Base-by-base conservation (phyloP, 163 green algal genomes). In the Chlamydomonas reinhardtii region DNA sequence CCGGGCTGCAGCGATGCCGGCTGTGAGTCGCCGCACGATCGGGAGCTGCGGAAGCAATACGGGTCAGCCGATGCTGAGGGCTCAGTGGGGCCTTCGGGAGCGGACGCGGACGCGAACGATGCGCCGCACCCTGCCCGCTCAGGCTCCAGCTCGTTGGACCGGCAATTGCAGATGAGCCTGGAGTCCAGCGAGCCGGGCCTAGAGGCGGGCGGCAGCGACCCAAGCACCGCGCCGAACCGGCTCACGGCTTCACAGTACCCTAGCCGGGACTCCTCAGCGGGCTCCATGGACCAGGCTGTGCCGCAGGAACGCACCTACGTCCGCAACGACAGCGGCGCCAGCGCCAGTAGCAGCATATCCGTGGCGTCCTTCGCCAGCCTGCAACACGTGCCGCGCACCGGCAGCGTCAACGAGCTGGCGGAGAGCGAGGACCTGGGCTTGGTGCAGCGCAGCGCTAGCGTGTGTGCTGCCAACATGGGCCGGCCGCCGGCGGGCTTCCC, bases 321-420 rank as follows among this genome's bases (percentile, higher is more conserved):
- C n/a, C 80, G 80, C 34, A 86, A 86, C 59, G 80, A 86, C 54
- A 86, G 80, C 69, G 70, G 70, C 2, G 80, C 80, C 8, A 86
- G 80, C 35, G 80, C 69, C 35, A 86, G 80, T 56, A 86, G 80
- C 56, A 48, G 70, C 70, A 52, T 86, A 16, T 74, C 54, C 15
- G 52, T 86, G 16, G 80, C 80, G 25, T 80, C 70, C 1, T 86
- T 86, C n/a, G 80, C 80, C 4, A 86, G 80, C 70, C 70, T 86
- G 70, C 80, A 86, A 70, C 73, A 86, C 34, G 66, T 73, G 70
- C 70, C 70, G 8, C 80, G 56, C 16, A 86, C 70, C 80, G 73
- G 20, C 39, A 79, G 80, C 37, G 32, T 61, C n/a, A 29, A 2
- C 5, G 80, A 73, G 70, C 16, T 79, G 34, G 56, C 34, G 5